Percentiles rank a stretch among this genome's conserved stretches.
Evolutionary conservation across 179 eudicot species (phyloP).

Genomic region (Drosera spatulata): DNA sequence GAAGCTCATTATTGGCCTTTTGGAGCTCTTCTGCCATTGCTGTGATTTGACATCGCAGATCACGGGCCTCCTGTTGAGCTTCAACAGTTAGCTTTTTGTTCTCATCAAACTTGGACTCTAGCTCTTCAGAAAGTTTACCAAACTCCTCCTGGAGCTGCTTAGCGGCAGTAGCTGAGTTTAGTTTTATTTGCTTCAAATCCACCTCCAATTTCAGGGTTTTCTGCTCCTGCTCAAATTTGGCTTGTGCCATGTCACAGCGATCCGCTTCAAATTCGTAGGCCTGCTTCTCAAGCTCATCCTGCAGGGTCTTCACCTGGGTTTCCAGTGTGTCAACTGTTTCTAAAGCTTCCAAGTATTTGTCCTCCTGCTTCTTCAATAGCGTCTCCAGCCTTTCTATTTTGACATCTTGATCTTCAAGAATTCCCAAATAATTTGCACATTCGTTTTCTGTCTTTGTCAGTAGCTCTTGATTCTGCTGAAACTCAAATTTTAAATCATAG

Average conservation of each 20-base stretch:
- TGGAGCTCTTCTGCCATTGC: slow-evolving; percentile 48
- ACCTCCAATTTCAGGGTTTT: slow-evolving; percentile 69
- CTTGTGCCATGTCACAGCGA: slow-evolving; percentile 28
- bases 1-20: slow-evolving; percentile 43
- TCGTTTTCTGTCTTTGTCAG: slow-evolving; percentile 49
- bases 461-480: slow-evolving; percentile 42
- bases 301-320: slow-evolving; percentile 39
- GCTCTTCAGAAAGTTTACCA: slow-evolving; percentile 41
- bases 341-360: slow-evolving; percentile 45
- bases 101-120: slow-evolving; percentile 52
- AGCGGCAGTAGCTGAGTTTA: slow-evolving; percentile 38
- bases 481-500: slow-evolving; percentile 29
- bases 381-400: slow-evolving; percentile 52
- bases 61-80: slow-evolving; percentile 49
- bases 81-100: slow-evolving; percentile 41
- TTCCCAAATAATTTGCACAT: slow-evolving; percentile 30
- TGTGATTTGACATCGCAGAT: slow-evolving; percentile 32
- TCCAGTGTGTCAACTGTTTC: slow-evolving; percentile 40
- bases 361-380: slow-evolving; percentile 41
- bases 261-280: slow-evolving; percentile 48
- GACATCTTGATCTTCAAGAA: slow-evolving; percentile 41
- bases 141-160: slow-evolving; percentile 66
- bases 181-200: slow-evolving; percentile 40
- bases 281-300: slow-evolving; percentile 56
- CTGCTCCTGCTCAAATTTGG: slow-evolving; percentile 49